Percentiles rank a stretch among this genome's conserved stretches.
phyloP scores from a whole-genome alignment of 2,329 filamentous ascomycete genomes.

The Cercospora canescens region DNA sequence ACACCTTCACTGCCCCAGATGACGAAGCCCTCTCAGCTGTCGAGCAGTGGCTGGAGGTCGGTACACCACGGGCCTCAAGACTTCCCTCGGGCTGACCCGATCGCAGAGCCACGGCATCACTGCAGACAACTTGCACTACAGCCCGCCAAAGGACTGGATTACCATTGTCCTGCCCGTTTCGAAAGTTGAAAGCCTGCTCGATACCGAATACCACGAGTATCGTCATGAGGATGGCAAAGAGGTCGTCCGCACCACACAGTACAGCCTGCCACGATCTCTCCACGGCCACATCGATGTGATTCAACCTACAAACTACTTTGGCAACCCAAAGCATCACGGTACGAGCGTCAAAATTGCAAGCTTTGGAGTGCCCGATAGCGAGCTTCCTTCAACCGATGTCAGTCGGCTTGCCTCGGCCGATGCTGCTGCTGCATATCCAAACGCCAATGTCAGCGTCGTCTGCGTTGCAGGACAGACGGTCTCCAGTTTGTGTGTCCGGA shows the following conservation, averaged over 20 bases:
- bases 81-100: slow-evolving; percentile 47
- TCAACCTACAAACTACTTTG: slow-evolving; percentile 54
- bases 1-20: slow-evolving; percentile 55
- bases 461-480: slow-evolving; percentile 34
- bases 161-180: slow-evolving; percentile 50
- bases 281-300: slow-evolving; percentile 58
- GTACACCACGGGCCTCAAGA: neutral
- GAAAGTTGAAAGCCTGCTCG: slow-evolving; percentile 54
- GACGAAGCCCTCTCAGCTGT: slow-evolving; percentile 52
- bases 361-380: slow-evolving; percentile 1
- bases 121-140: slow-evolving; percentile 17
- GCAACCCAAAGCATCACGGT: slow-evolving; percentile 17
- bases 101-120: slow-evolving; percentile 46
- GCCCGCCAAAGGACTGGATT: slow-evolving; percentile 55
- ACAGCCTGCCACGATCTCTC: slow-evolving; percentile 62
- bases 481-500: slow-evolving; percentile 54
- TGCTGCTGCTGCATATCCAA: neutral
- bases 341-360: slow-evolving; percentile 16
- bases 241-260: slow-evolving; percentile 58
- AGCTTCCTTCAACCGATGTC: neutral
- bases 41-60: slow-evolving; percentile 53
- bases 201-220: slow-evolving; percentile 60
- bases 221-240: slow-evolving; percentile 40
- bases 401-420: neutral
- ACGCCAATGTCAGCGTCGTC: slow-evolving; percentile 10